phyloP scores from a whole-genome alignment of 2,329 filamentous ascomycete species.

The Paecilomyces dactylethromorphus region DNA sequence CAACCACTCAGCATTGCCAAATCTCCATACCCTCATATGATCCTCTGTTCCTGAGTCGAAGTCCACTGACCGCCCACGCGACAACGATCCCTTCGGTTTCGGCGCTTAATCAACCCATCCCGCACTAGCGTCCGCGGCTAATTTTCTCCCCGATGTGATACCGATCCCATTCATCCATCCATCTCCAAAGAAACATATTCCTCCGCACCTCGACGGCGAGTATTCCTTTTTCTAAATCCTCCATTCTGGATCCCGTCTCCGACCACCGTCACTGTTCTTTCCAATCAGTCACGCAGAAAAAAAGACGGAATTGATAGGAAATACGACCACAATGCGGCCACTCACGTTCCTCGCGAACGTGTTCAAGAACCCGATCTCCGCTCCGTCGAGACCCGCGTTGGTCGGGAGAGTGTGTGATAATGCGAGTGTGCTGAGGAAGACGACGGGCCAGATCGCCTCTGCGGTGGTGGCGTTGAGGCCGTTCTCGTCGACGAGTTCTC shows the following conservation, averaged over 20 bases:
- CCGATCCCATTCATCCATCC: neutral
- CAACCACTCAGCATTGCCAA: neutral
- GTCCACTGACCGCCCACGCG: neutral
- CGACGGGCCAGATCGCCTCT: slow-evolving; percentile 13
- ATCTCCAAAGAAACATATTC: neutral
- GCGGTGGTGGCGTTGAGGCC: slow-evolving; percentile 18
- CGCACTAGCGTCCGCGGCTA: neutral
- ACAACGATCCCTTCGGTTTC: neutral
- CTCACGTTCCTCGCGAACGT: slow-evolving; percentile 38
- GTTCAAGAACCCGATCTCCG: slow-evolving; percentile 36
- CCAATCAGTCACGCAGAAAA: neutral
- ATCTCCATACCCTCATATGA: neutral
- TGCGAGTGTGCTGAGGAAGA: slow-evolving; percentile 15
- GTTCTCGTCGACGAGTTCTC: slow-evolving; percentile 34
- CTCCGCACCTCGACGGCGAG: neutral
- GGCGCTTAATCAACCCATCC: neutral
- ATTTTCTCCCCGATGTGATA: neutral
- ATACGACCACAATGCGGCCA: slow-evolving; percentile 11
- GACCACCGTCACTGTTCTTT: neutral
- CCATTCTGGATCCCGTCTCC: neutral
- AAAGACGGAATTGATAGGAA: neutral
- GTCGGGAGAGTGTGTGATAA: neutral
- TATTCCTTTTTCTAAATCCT: neutral
- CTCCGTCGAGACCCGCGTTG: slow-evolving; percentile 18
- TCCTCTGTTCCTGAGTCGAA: neutral